These are phyloP conservation scores for Endocalyx cinctus DNA, from an alignment of 2,329 filamentous ascomycete genomes.

Conservation along the genomic window DNA sequence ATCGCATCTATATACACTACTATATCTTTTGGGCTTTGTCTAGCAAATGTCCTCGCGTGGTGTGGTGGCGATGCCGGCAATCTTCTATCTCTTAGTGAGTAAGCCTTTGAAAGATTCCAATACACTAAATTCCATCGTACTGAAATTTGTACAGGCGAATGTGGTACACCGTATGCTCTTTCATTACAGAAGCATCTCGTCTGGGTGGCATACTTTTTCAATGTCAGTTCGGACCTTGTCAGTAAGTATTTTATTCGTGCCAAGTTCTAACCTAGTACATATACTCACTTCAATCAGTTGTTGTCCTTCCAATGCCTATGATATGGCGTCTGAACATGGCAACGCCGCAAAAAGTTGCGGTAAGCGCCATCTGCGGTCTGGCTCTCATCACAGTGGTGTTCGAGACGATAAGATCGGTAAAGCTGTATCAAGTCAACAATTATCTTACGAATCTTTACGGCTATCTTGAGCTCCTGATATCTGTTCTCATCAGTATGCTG, in stretches of 20 bases:
- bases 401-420: slow-evolving; percentile 11
- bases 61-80: neutral
- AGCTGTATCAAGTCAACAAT: slow-evolving; percentile 6
- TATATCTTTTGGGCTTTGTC: slow-evolving; percentile 6
- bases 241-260: too few relatives aligned
- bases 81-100: neutral
- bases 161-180: slow-evolving; percentile 7
- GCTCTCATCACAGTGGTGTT: slow-evolving; percentile 13
- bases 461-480: slow-evolving; percentile 13
- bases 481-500: slow-evolving; percentile 13
- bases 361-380: slow-evolving; percentile 11
- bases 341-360: slow-evolving; percentile 10
- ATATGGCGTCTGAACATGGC: slow-evolving; percentile 13
- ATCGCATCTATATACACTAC: slow-evolving; percentile 5
- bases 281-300: slow-evolving; percentile 6
- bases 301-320: slow-evolving; percentile 11
- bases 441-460: slow-evolving; percentile 12
- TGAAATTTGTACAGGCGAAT: slow-evolving; percentile 6
- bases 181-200: slow-evolving; percentile 8
- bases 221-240: slow-evolving; percentile 11
- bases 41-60: slow-evolving; percentile 1
- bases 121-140: neutral
- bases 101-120: slow-evolving; percentile 3
- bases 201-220: slow-evolving; percentile 14
- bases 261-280: neutral